Base-by-base conservation (phyloP, 2,329 filamentous ascomycete species). In the Pseudocercospora fuligena region DNA sequence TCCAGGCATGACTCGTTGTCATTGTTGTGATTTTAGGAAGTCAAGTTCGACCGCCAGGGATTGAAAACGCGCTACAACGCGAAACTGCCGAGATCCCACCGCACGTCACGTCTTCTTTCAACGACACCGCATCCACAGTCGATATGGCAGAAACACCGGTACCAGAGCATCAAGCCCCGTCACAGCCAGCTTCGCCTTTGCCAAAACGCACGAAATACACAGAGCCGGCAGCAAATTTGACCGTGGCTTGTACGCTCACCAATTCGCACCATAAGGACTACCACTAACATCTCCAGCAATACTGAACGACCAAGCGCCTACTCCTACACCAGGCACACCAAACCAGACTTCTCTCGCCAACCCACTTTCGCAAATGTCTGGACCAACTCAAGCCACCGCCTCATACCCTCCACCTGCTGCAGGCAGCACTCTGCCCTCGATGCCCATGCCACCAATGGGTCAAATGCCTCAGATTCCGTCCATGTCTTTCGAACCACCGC, bases 121-220 rank as follows among this genome's bases (percentile, higher is more conserved):
- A 40, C 40, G 46, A 57, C 51, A 27, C 54, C 59, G 29, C 29
- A 43, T 33, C 25, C 27, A 29, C 29, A 62, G 59, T 51, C 61
- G 69, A 64, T 60, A 78, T 78, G 75, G 71, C 74, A 36, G 72
- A 77, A 63, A 76, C 76, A 63, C 77, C 72, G 68, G 76, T 67
- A 70, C 69, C 63, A 57, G 70, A 75, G 43, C 83, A 82, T 76
- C 78, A 82, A 70, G 78, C 82, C 29, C 87, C 88, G 56, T 87
- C 88, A 61, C 84, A 89, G 25, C 89, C 90, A 47, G 85, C 86
- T 65, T 94, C 92, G 8, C 93, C 92, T 29, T 88, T 92, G 27
- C 85, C 92, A 57, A 97, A 97, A 83, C 89, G 92, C 77, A 86
- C 91, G 75, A 95, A 93, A 84, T 88, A 88, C 74, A 80, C 83